Conservation (phyloP, 2,329 filamentous ascomycete genomes). For the Fusarium sp. region DNA sequence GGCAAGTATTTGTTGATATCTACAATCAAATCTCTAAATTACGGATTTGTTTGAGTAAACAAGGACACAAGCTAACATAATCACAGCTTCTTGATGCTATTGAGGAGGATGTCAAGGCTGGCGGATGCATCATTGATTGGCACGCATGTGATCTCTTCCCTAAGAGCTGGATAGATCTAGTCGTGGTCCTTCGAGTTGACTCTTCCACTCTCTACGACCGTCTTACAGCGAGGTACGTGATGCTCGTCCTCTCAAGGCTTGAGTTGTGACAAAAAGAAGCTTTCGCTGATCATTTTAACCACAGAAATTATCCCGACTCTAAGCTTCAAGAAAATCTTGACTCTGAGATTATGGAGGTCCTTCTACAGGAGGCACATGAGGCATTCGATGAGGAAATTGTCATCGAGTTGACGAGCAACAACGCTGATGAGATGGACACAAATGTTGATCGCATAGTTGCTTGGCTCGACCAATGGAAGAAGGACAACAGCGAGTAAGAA, state of each 20-base stretch:
- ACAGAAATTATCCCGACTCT: slow-evolving; percentile 80
- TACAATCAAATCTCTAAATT: background rate
- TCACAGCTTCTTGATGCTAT: slow-evolving; percentile 84
- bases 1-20: slow-evolving; percentile 58
- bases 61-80: slow-evolving; percentile 15
- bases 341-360: slow-evolving; percentile 95
- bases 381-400: slow-evolving; percentile 89
- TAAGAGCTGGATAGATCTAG: slow-evolving; percentile 91
- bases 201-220: slow-evolving; percentile 87
- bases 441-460: slow-evolving; percentile 86
- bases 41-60: background rate
- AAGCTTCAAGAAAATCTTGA: slow-evolving; percentile 98
- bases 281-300: background rate
- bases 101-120: slow-evolving; percentile 80
- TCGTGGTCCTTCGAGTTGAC: slow-evolving; percentile 88
- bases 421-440: slow-evolving; percentile 83
- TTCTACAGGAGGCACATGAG: slow-evolving; percentile 89
- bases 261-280: background rate
- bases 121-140: slow-evolving; percentile 95
- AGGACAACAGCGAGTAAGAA: slow-evolving; percentile 60
- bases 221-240: slow-evolving; percentile 73
- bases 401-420: slow-evolving; percentile 87
- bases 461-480: slow-evolving; percentile 88
- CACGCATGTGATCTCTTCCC: slow-evolving; percentile 97
- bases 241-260: background rate